These are phyloP conservation scores for Wallacemonas sp. DNA, from an alignment of 208 protist genomes.

Conservation along the genomic window DNA sequence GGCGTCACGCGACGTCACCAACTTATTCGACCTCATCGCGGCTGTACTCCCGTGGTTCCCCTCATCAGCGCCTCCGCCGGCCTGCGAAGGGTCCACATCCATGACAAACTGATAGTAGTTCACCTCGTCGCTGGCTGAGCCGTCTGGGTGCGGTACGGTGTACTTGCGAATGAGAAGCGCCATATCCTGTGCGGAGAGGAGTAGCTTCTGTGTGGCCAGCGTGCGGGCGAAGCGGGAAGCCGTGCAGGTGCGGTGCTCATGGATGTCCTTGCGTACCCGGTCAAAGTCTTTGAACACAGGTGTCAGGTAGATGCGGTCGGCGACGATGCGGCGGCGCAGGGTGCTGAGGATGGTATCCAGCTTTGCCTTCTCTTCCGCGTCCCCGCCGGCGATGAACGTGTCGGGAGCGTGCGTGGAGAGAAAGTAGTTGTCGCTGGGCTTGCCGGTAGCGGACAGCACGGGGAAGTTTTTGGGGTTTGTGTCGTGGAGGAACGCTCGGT, in stretches of 20 bases:
- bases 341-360: constrained; percentile 42
- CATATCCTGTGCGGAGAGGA: constrained; percentile 67
- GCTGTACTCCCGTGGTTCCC: neutral
- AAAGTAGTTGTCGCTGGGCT: constrained; percentile 52
- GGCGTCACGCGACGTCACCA: neutral
- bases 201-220: constrained; percentile 84
- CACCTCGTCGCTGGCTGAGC: constrained; percentile 64
- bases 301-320: constrained; percentile 77
- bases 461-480: constrained; percentile 41
- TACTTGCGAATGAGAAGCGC: constrained; percentile 80
- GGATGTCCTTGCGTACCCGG: constrained; percentile 73
- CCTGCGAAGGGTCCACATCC: constrained; percentile 74
- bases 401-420: constrained; percentile 39
- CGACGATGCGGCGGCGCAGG: constrained; percentile 51
- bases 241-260: constrained; percentile 85
- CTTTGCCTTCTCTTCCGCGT: constrained; percentile 20
- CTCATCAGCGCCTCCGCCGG: neutral
- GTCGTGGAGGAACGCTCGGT: constrained; percentile 71
- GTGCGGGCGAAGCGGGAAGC: constrained; percentile 75
- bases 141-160: constrained; percentile 58
- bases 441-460: constrained; percentile 12
- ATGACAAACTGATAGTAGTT: constrained; percentile 89
- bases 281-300: constrained; percentile 90
- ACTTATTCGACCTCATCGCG: neutral
- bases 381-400: constrained; percentile 33